Base-by-base conservation (phyloP, 2,329 filamentous ascomycete species). In the Cladobotryum mycophilum region DNA sequence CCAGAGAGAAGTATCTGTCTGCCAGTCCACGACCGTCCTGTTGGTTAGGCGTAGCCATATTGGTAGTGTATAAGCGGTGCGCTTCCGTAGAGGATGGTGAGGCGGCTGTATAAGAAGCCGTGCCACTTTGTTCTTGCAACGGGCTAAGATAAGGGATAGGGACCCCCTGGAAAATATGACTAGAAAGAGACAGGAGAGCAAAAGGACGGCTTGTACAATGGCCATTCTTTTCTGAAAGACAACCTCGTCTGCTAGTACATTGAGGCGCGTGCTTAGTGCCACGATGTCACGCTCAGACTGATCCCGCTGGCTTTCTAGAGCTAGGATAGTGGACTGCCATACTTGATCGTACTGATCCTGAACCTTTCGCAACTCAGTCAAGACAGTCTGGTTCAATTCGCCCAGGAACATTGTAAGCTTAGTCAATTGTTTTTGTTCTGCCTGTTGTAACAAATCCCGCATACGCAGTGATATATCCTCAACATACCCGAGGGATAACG, bases 281-380 rank as follows among this genome's bases (percentile, higher is more conserved):
- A 90, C 76, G 53, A 95, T 85, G 64, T 97, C 91, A 49, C 83
- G 79, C 62, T 91, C 83, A 14, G 88, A 88, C 58, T 89, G 85
- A 63, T 95, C 87, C 40, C 89, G 84, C 66, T 96, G 92, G 40
- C 84, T 85, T 65, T 96, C 90, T 13, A 97, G 80, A 30, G 95
- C 91, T 49, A 96, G 85, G 18, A 96, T 86, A 11, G 95, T 96
- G 17, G 88, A 92, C 68, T 96, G 91, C 91, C 92, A 97, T 12
- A 97, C 84, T 63, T 96, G 89, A 64, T 97, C 92, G 67, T 97
- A 97, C 65, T 96, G 88, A 52, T 85, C 82, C 47, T 89, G 81
- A 55, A 93, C 86, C 45, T 79, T 82, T 55, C 82, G 82, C 35
- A 96, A 74, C 66, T 99, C 93, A 14, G 81, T 78, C 37, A 95